Evolutionary conservation across 345 rosid species (phyloP), one percentile per base, ranked within the genome.

Genomic region (Acer saccharum): DNA sequence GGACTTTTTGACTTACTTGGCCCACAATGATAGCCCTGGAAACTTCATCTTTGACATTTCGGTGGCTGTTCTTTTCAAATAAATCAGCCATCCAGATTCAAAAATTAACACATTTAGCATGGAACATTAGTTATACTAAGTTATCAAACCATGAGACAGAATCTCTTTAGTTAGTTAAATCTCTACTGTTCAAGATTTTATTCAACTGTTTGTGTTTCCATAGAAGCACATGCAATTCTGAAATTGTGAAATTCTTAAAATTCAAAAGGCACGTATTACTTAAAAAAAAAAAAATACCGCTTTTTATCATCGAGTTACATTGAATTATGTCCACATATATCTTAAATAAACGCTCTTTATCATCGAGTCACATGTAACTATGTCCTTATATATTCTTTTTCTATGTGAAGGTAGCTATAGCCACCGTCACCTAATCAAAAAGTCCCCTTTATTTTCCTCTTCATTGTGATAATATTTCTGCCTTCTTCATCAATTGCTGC

Each of bases 401-500:
- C 23, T 35, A 66, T 64, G 83, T 68, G 78, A 25, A 0, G 1
- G 25, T 25, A 25, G 18, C 11, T 2, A 71, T 4, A 41, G 23
- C 65, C 65, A 18, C 43, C 63, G 54, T 71, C 29, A 62, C 52
- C 68, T 48, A 52, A 76, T 68, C 32, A 41, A 55, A 76, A 44
- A 20, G 48, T 20, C 27, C 73, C 55, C 3, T 35, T 12, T 60
- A 50, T 41, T 65, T 41, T 55, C 14, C 74, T 61, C 78, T 75
- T 44, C 75, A 76, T 10, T 79, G 63, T 75, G 68, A 10, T 41
- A 71, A 50, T 73, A 75, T 62, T 71, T 77, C 87, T 77, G 79
- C 64, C 48, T 80, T 87, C 78, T 80, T 81, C 86, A 21, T 87
- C 85, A 29, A 44, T 85, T 75, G 78, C 80, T 85, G 81, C 86